Evolutionary conservation across 2,329 filamentous ascomycete genomes (phyloP), one percentile per base, ranked within the genome.

Genomic region (Fusarium begoniae): DNA sequence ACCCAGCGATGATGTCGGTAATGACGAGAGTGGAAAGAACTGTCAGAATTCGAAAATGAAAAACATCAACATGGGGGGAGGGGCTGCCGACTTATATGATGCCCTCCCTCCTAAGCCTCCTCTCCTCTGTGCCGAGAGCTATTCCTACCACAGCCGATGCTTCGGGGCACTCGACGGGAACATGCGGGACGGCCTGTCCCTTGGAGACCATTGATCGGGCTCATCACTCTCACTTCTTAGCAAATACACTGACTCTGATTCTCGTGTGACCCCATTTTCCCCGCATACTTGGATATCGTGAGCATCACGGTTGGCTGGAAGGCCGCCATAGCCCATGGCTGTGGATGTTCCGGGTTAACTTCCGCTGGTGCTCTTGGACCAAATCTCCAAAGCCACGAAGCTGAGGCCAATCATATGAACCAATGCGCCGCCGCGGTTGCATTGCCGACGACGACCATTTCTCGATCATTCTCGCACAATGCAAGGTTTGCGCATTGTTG

Each of bases 61-160:
- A 41, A 47, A 63, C 63, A 66, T 41, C 43, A 61, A 63, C 48
- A 58, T 58, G 55, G 60, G 69, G 55, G 69, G 66, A 64, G 67
- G 74, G 75, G 72, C 61, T 63, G 64, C 54, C 53, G 54, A 65
- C 61, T 77, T 78, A 77, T 78, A 77, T 73, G 55, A 67, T 78
- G 48, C 48, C 60, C 10, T 51, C 56, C 56, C 38, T 62, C 38
- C 38, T 26, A 35, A 51, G 24, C 41, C 50, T 79, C 70, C 70
- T 75, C 54, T 78, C 72, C 72, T 75, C 75, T 75, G 76, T 79
- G 72, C 78, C 79, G 79, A 76, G 75, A 74, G 47, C 63, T 67
- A 69, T 75, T 79, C 79, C 77, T 80, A 62, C 72, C 70, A 68
- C 77, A 79, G 78, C 78, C 79, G 79, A 80, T 60, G 45, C 60